Base-by-base conservation (phyloP, 495 filamentous ascomycete genomes). In the Hyaloscypha hepaticicola region DNA sequence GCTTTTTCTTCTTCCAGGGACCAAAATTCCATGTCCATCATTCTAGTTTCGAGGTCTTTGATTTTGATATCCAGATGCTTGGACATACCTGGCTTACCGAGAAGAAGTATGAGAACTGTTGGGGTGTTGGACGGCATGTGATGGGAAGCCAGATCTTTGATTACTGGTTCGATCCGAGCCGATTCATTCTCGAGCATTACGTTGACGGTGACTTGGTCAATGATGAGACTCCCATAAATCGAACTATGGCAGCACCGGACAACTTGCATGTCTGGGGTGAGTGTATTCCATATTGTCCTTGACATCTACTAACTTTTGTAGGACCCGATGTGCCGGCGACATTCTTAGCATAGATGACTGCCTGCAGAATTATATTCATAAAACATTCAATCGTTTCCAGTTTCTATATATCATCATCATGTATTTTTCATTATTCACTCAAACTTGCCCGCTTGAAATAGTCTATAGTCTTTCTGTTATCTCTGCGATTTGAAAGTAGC, bases 31-130 rank as follows among this genome's bases (percentile, higher is more conserved):
- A 88, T 70, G 85, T 92, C 2, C 89, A 92, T 72, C 90, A 93
- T 70, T 83, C 82, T 28, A 86, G 82, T 3, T 93, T 88, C 63
- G 89, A 93, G 73, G 88, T 90, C 7, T 83, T 89, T 71, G 88
- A 93, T 70, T 90, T 89, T 68, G 90, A 93, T 66, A 84, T 86
- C 0, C 89, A 92, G 76, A 77, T 87, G 34, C 78, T 92, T 5
- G 90, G 90, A 2, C 90, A 93, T 72, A 81, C 89, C 57, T 90
- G 86, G 85, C 79, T 93, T 8, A 78, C 78, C 0, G 72, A 81
- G 63, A 84, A 87, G 72, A 83, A 83, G 1, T 89, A 90, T 70
- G 78, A 81, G 63, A 83, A 82, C 63, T 87, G 87, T 60, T 93
- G 90, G 90, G 89, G 89, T 0, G 83, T 89, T 65, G 79, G 90